Conservation (phyloP, 1,284 basidiomycete species). For the Austropuccinia psidii region DNA sequence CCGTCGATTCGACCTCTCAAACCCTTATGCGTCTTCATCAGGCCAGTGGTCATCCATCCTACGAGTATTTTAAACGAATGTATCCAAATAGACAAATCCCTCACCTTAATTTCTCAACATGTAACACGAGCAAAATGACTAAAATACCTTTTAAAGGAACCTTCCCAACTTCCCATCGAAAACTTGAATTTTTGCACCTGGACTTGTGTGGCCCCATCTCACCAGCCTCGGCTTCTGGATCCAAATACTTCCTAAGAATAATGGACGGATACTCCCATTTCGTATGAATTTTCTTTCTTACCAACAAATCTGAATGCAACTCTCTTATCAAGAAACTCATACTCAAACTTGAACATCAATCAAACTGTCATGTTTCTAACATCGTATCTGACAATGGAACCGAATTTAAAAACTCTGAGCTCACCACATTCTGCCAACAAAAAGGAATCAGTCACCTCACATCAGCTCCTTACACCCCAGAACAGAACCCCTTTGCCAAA, state of each 20-base stretch:
- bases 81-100: not conserved
- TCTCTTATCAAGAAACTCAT: not conserved
- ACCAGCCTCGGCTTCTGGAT: not conserved
- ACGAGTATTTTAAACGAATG: not conserved
- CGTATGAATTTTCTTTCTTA: not conserved
- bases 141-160: not conserved
- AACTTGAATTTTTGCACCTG: not conserved
- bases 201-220: slow-evolving; percentile 7
- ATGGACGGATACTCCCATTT: slow-evolving; percentile 2
- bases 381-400: not conserved
- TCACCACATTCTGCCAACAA: not conserved
- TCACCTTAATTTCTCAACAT: not conserved
- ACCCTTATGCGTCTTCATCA: too few species aligned
- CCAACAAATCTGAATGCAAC: not conserved
- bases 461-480: too few species aligned
- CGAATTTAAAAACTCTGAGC: not conserved
- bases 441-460: not conserved
- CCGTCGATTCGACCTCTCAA: too few species aligned
- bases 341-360: too few species aligned
- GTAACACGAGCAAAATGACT: not conserved
- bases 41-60: not conserved
- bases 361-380: not conserved
- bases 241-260: not conserved
- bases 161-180: not conserved
- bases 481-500: not conserved